These are phyloP conservation scores for Cyamopsis tetragonoloba DNA, from an alignment of 306 rosid genomes.

Conservation along the genomic window DNA sequence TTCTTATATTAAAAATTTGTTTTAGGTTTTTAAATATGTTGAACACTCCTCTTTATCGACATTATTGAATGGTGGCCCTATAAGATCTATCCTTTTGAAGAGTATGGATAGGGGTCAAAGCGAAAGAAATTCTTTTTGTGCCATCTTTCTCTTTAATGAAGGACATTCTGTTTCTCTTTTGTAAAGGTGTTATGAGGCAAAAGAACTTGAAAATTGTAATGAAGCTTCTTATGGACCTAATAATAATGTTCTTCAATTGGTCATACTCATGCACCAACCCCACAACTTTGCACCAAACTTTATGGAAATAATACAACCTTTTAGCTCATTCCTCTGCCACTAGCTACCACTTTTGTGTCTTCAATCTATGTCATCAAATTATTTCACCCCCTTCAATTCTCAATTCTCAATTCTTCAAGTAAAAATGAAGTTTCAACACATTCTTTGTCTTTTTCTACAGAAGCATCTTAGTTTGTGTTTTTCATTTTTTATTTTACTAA, in stretches of 20 bases:
- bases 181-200: conserved; percentile 23
- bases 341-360: conserved; percentile 11
- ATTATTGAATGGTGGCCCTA: conserved; percentile 29
- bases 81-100: conserved; percentile 16
- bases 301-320: conserved; percentile 16
- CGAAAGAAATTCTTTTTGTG: neutral
- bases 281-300: conserved; percentile 34
- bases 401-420: conserved; percentile 4
- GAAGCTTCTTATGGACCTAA: conserved; percentile 35
- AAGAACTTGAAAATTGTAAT: conserved; percentile 29
- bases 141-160: conserved; percentile 14
- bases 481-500: neutral
- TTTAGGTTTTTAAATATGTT: too few species aligned
- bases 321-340: conserved; percentile 32
- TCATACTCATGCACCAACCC: conserved; percentile 32
- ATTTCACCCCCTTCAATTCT: conserved; percentile 2
- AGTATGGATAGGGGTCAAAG: neutral
- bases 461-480: too few species aligned
- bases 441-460: neutral
- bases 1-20: too few species aligned
- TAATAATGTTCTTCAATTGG: conserved; percentile 29
- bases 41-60: too few species aligned
- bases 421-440: conserved; percentile 4
- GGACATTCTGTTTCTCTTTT: conserved; percentile 28
- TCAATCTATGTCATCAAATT: conserved; percentile 5